Evolutionary conservation across 345 rosid species (phyloP).

Genomic region (Excoecaria agallocha): DNA sequence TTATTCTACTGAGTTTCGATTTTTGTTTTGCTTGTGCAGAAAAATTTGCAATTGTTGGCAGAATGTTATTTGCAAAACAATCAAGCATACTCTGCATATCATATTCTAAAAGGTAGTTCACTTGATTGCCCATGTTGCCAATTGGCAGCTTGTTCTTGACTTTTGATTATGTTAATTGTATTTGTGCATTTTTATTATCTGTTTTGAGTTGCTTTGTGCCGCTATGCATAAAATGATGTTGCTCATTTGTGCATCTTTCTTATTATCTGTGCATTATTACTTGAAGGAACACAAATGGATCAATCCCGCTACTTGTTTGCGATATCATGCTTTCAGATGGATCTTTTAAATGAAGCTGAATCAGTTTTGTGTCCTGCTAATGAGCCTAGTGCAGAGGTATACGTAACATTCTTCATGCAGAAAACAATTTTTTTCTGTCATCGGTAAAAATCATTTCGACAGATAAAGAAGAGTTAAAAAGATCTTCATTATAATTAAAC

Average conservation of each 20-base stretch:
- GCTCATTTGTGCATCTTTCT: constrained; percentile 20
- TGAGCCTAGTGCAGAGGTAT: constrained; percentile 85
- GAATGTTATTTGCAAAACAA: constrained; percentile 83
- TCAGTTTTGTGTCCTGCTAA: constrained; percentile 74
- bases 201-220: constrained; percentile 10
- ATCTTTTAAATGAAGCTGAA: constrained; percentile 94
- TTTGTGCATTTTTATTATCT: not conserved
- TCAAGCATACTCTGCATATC: constrained; percentile 88
- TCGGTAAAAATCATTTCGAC: not conserved
- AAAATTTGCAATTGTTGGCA: constrained; percentile 80
- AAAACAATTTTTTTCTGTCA: not conserved
- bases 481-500: not conserved
- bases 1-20: not conserved
- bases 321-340: constrained; percentile 91
- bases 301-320: constrained; percentile 98
- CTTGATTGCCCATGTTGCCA: not conserved
- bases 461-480: not conserved
- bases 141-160: constrained; percentile 8
- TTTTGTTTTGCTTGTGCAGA: constrained; percentile 40
- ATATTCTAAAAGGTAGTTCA: constrained; percentile 67
- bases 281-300: constrained; percentile 84
- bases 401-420: constrained; percentile 1
- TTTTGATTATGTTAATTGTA: not conserved
- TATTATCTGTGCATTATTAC: constrained; percentile 20
- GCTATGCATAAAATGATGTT: constrained; percentile 9